Evolutionary conservation across 2,329 filamentous ascomycete species (phyloP), one percentile per base, ranked within the genome.

Genomic region (Leptodontidium sp.): DNA sequence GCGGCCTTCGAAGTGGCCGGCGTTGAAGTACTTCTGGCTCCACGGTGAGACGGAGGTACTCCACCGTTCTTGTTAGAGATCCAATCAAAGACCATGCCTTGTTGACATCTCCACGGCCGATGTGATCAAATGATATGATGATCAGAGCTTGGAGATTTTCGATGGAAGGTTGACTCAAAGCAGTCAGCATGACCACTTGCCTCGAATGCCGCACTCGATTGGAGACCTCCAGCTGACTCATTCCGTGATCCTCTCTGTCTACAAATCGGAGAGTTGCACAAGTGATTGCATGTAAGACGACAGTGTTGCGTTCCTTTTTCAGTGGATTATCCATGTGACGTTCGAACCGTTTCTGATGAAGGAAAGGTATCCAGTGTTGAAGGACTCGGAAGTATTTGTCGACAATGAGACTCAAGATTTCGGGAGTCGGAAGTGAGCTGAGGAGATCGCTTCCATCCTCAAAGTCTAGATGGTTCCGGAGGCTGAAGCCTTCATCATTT

Each of bases 21-120:
- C 68, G 65, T 11, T 66, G 64, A 24, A 62, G 9, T 14, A 64
- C 64, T 40, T 72, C 71, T 29, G 66, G 63, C 53, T 73, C 71
- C 24, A 71, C 67, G 21, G 59, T 72, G 1, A 75, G 64, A 17
- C 67, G 71, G 6, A 75, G 68, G 58, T 78, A 76, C 50, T 77
- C 76, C 15, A 79, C 77, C 21, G 74, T 78, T 32, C 77, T 68
- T 8, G 76, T 75, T 9, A 79, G 59, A 47, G 74, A 75, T 47
- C 78, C 78, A 15, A 79, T 72, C n/a, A 79, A 69, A 8, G 77
- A 72, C 77, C 77, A 79, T 1, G 78, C 76, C 32, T 68, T 72
- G 4, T 50, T 45, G 11, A 68, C 58, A 15, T 72, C 58, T 8
- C 77, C 77, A 50, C 67, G 64, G 4, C 73, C 73, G n/a, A 77